Base-by-base conservation (phyloP, 345 rosid species). In the Aurinia saxatilis region DNA sequence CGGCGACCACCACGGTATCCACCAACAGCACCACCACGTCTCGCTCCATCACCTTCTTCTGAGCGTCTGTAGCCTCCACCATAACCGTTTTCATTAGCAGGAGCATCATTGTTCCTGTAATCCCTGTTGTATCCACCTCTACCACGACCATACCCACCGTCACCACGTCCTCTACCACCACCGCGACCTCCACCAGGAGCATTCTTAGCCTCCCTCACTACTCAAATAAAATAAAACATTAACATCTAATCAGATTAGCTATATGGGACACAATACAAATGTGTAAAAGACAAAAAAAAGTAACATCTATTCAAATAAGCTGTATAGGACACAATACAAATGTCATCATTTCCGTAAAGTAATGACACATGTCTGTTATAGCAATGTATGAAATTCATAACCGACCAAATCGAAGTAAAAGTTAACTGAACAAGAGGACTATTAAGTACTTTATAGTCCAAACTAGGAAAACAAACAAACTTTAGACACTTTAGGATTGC, bases 151-250 rank as follows among this genome's bases (percentile, higher is more conserved):
- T 53, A 74, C 44, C 35, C 58, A 10, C 76, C 62, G 0, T 80
- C 74, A 0, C 84, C 82, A 13, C 84, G 73, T 3, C 71, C 72
- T 33, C 72, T 68, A 8, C 69, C 68, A 8, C 69, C 73, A 47
- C 80, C 81, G 38, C 84, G 89, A 3, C 69, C 65, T 48, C 65
- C 74, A 39, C 52, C 80, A 56, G 73, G 49, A 42, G 75, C 95
- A 62, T 41, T 82, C 79, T 30, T 87, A 0, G 67, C 78, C 64
- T 92, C 97, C 64, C 82, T 85, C 83, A 78, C 97, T 89, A 12
- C 11, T 16, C 33, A 56, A 70, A 16, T 45, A 0, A 10, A 19
- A 30, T 3, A 30, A 37, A 30, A 37, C 64, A 17, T 8, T 35
- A 50, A 49, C 45, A 33, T n/a, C 7, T 4, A 9, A 62, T 56